Conservation (phyloP, 208 protist species). For the Crithidia fasciculata region DNA sequence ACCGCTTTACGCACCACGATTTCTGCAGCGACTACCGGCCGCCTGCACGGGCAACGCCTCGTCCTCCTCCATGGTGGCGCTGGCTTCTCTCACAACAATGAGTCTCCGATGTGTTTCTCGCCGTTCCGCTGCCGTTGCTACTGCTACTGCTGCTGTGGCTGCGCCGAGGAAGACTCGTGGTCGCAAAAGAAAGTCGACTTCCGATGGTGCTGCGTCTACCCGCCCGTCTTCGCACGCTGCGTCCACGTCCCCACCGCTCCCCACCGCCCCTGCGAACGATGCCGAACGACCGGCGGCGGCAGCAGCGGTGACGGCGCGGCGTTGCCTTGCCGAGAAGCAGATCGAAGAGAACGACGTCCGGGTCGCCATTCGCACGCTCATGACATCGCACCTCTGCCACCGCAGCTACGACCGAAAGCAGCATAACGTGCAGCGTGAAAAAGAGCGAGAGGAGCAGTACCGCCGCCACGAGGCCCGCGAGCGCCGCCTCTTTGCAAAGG, state of each 20-base stretch:
- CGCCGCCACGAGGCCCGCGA: slow-evolving; percentile 48
- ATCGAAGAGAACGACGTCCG: slow-evolving; percentile 72
- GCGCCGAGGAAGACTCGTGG: not conserved
- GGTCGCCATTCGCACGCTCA: slow-evolving; percentile 78
- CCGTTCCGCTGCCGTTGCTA: not conserved
- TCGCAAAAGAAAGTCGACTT: not conserved
- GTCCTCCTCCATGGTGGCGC: too few relatives aligned
- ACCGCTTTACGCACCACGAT: too few relatives aligned
- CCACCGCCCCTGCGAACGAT: not conserved
- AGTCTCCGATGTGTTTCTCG: not conserved
- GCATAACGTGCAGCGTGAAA: slow-evolving; percentile 41
- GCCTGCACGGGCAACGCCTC: too few relatives aligned
- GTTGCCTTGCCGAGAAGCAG: not conserved
- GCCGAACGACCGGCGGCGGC: not conserved
- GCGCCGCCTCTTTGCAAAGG: slow-evolving; percentile 66
- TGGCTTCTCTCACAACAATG: not conserved
- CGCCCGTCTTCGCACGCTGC: not conserved
- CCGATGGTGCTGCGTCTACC: not conserved
- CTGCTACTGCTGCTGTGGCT: not conserved
- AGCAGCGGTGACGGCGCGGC: too few relatives aligned
- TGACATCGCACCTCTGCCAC: slow-evolving; percentile 60
- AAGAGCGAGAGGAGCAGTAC: slow-evolving; percentile 36
- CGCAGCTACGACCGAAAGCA: slow-evolving; percentile 31
- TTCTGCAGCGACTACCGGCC: too few relatives aligned
- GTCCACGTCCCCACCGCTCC: not conserved